phyloP scores from a whole-genome alignment of 768 basidiomycete genomes.

The Russula foetens region DNA sequence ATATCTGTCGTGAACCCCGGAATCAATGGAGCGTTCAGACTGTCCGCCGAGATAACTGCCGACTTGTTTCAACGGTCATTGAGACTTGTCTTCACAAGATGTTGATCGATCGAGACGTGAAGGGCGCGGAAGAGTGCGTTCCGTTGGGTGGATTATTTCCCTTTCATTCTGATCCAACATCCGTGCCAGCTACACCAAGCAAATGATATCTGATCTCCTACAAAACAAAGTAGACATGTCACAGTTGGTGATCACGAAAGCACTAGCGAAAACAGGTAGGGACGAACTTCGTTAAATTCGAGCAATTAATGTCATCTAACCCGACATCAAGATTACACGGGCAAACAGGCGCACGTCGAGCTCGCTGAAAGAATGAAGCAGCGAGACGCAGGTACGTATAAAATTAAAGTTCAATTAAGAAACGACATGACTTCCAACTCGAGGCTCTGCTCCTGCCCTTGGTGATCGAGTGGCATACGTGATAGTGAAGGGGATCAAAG shows the following conservation, averaged over 20 bases:
- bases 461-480: constrained; percentile 99
- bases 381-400: constrained; percentile 72
- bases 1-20: background rate
- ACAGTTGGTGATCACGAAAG: constrained; percentile 97
- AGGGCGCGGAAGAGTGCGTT: constrained; percentile 85
- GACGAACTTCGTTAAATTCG: background rate
- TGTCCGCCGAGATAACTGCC: constrained; percentile 95
- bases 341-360: constrained; percentile 95
- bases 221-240: constrained; percentile 99
- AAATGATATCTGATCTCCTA: constrained; percentile 84
- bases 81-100: constrained; percentile 98
- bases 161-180: background rate
- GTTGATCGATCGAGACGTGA: constrained; percentile 91
- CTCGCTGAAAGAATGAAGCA: constrained; percentile 92
- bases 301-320: background rate
- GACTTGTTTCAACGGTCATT: constrained; percentile 96
- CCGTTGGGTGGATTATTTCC: background rate
- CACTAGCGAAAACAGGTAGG: constrained; percentile 78
- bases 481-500: constrained; percentile 94
- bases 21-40: constrained; percentile 46
- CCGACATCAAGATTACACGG: constrained; percentile 64
- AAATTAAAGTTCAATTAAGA: background rate
- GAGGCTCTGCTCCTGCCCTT: constrained; percentile 91
- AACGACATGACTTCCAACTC: background rate
- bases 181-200: constrained; percentile 73